phyloP scores from a whole-genome alignment of 2,329 filamentous ascomycete genomes.

The Colletotrichum salicis region DNA sequence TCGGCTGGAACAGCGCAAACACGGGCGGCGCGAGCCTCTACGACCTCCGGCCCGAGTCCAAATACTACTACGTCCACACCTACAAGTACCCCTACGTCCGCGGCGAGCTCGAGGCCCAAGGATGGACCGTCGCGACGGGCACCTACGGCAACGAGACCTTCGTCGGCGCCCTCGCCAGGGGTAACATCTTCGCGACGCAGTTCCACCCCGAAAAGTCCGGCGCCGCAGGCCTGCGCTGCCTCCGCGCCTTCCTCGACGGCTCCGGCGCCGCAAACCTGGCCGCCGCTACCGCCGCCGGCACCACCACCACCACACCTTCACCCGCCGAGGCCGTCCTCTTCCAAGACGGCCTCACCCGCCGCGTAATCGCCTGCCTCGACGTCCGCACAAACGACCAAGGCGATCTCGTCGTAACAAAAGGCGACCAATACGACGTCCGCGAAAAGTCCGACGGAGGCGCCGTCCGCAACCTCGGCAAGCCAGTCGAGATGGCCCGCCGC shows the following conservation, averaged over 20 bases:
- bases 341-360: conserved; percentile 82
- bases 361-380: conserved; percentile 95
- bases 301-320: conserved; percentile 73
- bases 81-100: conserved; percentile 83
- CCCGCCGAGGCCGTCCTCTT: conserved; percentile 65
- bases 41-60: conserved; percentile 81
- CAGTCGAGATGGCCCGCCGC: conserved; percentile 89
- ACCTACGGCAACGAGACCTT: conserved; percentile 91
- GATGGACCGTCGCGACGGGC: conserved; percentile 93
- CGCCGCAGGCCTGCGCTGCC: conserved; percentile 82
- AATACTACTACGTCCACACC: conserved; percentile 99
- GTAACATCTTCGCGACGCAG: conserved; percentile 89
- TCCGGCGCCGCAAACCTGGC: conserved; percentile 64
- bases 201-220: conserved; percentile 99
- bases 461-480: conserved; percentile 95
- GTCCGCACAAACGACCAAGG: conserved; percentile 94
- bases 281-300: conserved; percentile 34
- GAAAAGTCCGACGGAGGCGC: conserved; percentile 76
- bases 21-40: conserved; percentile 72
- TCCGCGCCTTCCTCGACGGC: conserved; percentile 88
- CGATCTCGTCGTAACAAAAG: conserved; percentile 97
- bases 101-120: conserved; percentile 79
- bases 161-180: conserved; percentile 86
- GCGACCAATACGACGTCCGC: conserved; percentile 97
- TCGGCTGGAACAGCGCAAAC: conserved; percentile 96